Evolutionary conservation across 768 basidiomycete species (phyloP).

Genomic region (Tephrocybe sp.): DNA sequence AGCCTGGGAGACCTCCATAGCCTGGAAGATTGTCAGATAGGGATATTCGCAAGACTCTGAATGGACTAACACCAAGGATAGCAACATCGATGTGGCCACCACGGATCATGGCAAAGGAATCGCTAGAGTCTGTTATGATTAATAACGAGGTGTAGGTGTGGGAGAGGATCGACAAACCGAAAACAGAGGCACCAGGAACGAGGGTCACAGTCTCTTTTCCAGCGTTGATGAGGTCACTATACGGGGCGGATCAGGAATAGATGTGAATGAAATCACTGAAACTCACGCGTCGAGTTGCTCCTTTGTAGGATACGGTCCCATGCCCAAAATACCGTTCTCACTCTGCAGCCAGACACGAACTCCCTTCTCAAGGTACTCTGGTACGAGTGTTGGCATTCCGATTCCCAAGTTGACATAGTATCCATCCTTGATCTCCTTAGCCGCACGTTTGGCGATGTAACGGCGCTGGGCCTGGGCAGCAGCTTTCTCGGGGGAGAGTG

Average conservation of each 20-base stretch:
- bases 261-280: neutral
- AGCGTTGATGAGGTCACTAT: constrained; percentile 88
- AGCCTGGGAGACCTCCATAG: constrained; percentile 91
- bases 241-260: neutral
- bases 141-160: neutral
- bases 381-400: constrained; percentile 88
- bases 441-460: constrained; percentile 81
- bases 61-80: constrained; percentile 78
- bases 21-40: constrained; percentile 51
- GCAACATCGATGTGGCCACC: constrained; percentile 94
- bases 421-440: constrained; percentile 85
- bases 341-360: constrained; percentile 88
- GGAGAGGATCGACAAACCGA: constrained; percentile 54
- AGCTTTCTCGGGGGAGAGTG: constrained; percentile 48
- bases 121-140: constrained; percentile 65
- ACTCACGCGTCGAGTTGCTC: constrained; percentile 79
- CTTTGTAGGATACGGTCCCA: constrained; percentile 86
- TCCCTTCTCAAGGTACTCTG: constrained; percentile 69
- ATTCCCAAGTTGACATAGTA: constrained; percentile 89
- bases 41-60: constrained; percentile 54
- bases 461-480: constrained; percentile 55
- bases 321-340: constrained; percentile 87
- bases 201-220: constrained; percentile 95
- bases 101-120: constrained; percentile 97
- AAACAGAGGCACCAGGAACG: constrained; percentile 86